Conservation (phyloP, 129 eudicot species). For the Tagetes erecta region DNA sequence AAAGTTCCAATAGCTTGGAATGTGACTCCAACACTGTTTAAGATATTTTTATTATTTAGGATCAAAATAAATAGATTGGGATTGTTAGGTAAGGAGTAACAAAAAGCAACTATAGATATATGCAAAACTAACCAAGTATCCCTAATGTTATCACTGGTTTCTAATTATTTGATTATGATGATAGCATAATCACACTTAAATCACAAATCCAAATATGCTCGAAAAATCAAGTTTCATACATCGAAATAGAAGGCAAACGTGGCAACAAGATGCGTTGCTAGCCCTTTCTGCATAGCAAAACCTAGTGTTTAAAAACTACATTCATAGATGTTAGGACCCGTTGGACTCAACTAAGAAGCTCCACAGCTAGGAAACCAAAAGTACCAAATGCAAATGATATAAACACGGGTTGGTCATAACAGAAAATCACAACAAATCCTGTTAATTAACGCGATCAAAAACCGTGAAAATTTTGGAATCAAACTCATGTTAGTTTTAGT, state of each 20-base stretch:
- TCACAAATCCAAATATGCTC: not conserved
- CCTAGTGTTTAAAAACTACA: too few species aligned
- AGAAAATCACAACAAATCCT: conserved; percentile 1
- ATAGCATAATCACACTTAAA: not conserved
- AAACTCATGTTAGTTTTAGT: not conserved
- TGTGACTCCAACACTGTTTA: not conserved
- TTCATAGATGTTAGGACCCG: too few species aligned
- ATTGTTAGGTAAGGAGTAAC: not conserved
- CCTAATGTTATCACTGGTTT: not conserved
- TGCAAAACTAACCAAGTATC: not conserved
- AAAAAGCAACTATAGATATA: not conserved
- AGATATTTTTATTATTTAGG: not conserved
- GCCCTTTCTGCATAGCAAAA: too few species aligned
- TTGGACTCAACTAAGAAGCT: too few species aligned
- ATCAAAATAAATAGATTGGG: not conserved
- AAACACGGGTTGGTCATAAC: not conserved
- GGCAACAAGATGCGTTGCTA: too few species aligned
- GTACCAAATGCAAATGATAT: not conserved
- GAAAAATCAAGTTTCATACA: too few species aligned
- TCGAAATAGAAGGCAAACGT: too few species aligned
- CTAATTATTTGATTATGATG: not conserved
- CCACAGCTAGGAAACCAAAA: too few species aligned
- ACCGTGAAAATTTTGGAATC: not conserved
- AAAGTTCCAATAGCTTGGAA: not conserved
- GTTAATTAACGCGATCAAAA: not conserved